Evolutionary conservation across 2,329 filamentous ascomycete species (phyloP).

Genomic region (Penicillium verrucosum): DNA sequence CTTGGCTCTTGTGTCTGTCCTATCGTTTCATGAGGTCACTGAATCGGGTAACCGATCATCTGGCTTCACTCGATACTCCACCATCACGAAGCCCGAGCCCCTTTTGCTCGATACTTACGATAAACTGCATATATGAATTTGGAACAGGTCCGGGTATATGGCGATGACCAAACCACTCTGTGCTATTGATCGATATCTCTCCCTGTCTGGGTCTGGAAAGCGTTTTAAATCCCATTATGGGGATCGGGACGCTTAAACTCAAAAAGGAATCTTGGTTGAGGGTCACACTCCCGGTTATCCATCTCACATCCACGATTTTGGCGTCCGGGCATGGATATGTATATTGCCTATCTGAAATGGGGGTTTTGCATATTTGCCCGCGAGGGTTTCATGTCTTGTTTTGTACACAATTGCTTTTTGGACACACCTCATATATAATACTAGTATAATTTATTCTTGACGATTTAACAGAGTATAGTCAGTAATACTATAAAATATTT

Average conservation of each 20-base stretch:
- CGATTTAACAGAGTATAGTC: background rate
- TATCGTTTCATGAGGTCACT: conserved; percentile 7
- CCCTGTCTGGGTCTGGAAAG: conserved; percentile 1
- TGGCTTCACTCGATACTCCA: conserved; percentile 1
- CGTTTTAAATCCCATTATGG: background rate
- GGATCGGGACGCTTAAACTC: background rate
- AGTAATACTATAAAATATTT: background rate
- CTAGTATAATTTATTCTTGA: background rate
- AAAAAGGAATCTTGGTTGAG: background rate
- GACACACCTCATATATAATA: conserved; percentile 1
- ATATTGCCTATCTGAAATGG: conserved; percentile 6
- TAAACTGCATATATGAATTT: conserved; percentile 8
- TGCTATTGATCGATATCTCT: background rate
- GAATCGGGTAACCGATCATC: background rate
- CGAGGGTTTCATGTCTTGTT: conserved; percentile 4
- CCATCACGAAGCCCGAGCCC: conserved; percentile 4
- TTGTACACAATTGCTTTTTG: conserved; percentile 11
- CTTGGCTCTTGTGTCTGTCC: conserved; percentile 11
- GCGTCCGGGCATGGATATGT: conserved; percentile 7
- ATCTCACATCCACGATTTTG: conserved; percentile 1
- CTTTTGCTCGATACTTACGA: conserved; percentile 5
- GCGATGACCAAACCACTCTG: background rate
- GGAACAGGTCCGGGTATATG: conserved; percentile 1
- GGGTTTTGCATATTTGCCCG: background rate
- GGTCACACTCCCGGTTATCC: background rate